Evolutionary conservation across 2,329 filamentous ascomycete species (phyloP).

Genomic region (Fusarium sp.): DNA sequence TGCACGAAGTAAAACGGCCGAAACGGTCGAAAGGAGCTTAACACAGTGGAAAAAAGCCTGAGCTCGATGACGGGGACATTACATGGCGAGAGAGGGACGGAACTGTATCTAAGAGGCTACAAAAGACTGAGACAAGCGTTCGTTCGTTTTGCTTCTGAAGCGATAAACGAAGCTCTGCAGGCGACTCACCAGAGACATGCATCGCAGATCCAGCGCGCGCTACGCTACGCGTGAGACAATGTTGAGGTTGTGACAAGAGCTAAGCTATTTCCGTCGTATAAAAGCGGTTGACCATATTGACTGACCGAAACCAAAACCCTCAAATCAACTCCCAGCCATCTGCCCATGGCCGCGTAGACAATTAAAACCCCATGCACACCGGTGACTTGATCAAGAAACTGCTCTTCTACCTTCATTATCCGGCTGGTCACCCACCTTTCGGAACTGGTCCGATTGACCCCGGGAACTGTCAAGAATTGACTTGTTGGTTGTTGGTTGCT

Average conservation of each 20-base stretch:
- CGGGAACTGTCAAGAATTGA: constrained; percentile 22
- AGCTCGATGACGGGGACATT: constrained; percentile 19
- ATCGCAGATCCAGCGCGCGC: constrained; percentile 29
- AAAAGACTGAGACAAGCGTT: constrained; percentile 6
- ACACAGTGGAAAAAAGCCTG: constrained; percentile 12
- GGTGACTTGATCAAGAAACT: constrained; percentile 11
- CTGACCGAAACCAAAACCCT: neutral
- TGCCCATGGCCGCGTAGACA: neutral
- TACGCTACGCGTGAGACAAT: constrained; percentile 3
- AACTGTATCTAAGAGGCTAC: no score
- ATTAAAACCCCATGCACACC: neutral
- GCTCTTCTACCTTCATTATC: constrained; percentile 20
- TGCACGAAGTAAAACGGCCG: constrained; percentile 4
- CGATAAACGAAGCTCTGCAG: neutral
- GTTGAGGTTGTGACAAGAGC: neutral
- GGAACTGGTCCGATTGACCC: constrained; percentile 36
- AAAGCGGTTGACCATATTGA: neutral
- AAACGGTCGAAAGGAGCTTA: constrained; percentile 11
- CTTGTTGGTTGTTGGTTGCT: constrained; percentile 29
- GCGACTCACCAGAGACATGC: constrained; percentile 34
- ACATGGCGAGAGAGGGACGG: neutral
- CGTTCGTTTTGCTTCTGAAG: neutral
- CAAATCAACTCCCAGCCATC: neutral
- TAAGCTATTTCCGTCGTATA: constrained; percentile 8
- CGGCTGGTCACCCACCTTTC: constrained; percentile 24